Evolutionary conservation across 2,329 filamentous ascomycete genomes (phyloP), one percentile per base, ranked within the genome.

Genomic region (Magnaporthiopsis rhizophila): DNA sequence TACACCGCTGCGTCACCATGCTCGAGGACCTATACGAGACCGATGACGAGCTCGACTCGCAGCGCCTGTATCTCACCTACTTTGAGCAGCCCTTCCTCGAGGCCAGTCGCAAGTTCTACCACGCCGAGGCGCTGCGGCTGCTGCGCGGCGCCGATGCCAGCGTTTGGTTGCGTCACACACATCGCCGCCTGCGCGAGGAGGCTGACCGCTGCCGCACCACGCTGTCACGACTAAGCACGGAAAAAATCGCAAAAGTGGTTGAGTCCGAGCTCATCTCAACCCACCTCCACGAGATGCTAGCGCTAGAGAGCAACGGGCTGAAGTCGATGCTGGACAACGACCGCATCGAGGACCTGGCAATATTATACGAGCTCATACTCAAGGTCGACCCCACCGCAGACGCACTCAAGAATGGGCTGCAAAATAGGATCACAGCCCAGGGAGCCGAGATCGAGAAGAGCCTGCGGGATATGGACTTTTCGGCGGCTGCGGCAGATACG

Each of bases 311-410:
- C 7, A 97, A 89, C 67, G 95, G 95, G 0, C 83, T 97, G 58
- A 87, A 85, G 67, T 87, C 87, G 72, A 98, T 99, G 94, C 87
- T 98, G 62, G 91, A 97, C 74, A 93, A 97, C 70, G 90, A 97
- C 74, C 86, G 89, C 67, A 71, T 89, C 45, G 86, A 89, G 4
- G 92, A 96, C 70, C 80, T 99, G 12, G 81, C 82, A n/a, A 87
- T 92, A 62, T 80, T 98, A 3, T 98, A 95, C 74, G 82, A 87
- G 24, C 83, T 98, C 3, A 89, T 96, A 64, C 79, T 84, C 12
- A 83, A 91, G 45, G 89, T 97, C 0, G 92, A 98, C 70, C 74
- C 80, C 0, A 87, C 88, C 65, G 96, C 94, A 73, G 73, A 76
- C 0, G 85, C 89, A 12, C 78, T 97, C 6, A 90, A 87, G 36